Evolutionary conservation across 2,329 filamentous ascomycete species (phyloP).

Genomic region (Colletotrichum spaethianum): DNA sequence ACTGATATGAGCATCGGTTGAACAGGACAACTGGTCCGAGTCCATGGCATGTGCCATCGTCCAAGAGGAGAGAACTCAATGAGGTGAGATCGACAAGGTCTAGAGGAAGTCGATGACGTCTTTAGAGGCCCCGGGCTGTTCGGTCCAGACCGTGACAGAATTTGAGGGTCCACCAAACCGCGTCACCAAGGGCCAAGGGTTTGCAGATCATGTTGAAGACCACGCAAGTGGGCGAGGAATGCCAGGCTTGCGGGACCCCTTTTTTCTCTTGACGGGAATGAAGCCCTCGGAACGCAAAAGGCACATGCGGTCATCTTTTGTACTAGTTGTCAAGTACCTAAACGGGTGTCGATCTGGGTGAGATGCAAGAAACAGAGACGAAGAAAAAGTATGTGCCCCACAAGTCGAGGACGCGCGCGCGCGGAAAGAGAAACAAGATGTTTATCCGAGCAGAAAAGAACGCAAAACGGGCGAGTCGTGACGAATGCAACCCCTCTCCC

Average conservation of each 20-base stretch:
- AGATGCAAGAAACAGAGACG: neutral
- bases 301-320: neutral
- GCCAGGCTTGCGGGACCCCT: neutral
- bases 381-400: too few relatives aligned
- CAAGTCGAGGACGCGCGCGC: neutral
- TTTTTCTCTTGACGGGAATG: neutral
- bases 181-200: conserved; percentile 28
- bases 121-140: neutral
- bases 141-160: conserved; percentile 26
- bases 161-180: conserved; percentile 9
- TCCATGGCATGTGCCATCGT: neutral
- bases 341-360: neutral
- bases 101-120: conserved; percentile 28
- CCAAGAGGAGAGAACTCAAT: neutral
- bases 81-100: conserved; percentile 13
- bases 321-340: neutral
- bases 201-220: conserved; percentile 3
- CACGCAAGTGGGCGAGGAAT: neutral
- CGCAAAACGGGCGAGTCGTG: conserved; percentile 1
- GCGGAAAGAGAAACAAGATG: conserved; percentile 17
- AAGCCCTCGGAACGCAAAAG: neutral
- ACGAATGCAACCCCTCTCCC: neutral
- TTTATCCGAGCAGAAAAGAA: conserved; percentile 2
- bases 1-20: neutral
- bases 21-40: neutral